Percentiles rank a stretch among this genome's conserved stretches.
Conservation (phyloP, 805 yeast genomes). For the Candida coleopterorum region DNA sequence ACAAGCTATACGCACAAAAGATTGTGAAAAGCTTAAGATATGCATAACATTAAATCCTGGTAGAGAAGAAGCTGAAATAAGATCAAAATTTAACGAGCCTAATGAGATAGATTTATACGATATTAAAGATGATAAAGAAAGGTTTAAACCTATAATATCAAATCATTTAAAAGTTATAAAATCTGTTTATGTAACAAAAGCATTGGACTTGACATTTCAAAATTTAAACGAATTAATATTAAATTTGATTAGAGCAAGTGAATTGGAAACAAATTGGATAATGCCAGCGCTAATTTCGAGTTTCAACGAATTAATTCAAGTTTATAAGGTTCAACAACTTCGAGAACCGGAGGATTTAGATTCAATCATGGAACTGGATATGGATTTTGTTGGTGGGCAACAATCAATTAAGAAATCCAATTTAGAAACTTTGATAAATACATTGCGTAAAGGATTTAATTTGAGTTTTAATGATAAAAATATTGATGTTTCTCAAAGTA, state of each 20-base stretch:
- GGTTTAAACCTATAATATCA: conserved; percentile 29
- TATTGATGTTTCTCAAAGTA: conserved; percentile 43
- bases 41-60: conserved; percentile 35
- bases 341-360: conserved; percentile 22
- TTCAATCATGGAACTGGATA: conserved; percentile 12
- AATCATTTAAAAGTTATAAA: conserved; percentile 32
- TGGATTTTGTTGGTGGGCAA: conserved; percentile 13
- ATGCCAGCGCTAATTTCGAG: conserved; percentile 37
- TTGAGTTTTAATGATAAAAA: conserved; percentile 75
- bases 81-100: conserved; percentile 32
- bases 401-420: conserved; percentile 16
- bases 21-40: conserved; percentile 14
- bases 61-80: conserved; percentile 20
- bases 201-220: conserved; percentile 28
- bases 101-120: conserved; percentile 36
- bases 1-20: conserved; percentile 15
- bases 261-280: conserved; percentile 50
- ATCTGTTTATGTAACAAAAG: conserved; percentile 26
- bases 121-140: conserved; percentile 23
- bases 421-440: conserved; percentile 53
- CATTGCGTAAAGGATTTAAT: conserved; percentile 70
- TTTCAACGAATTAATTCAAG: conserved; percentile 37
- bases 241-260: conserved; percentile 49
- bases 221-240: conserved; percentile 40
- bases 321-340: conserved; percentile 32